Evolutionary conservation across 2,329 filamentous ascomycete species (phyloP), one percentile per base, ranked within the genome.

Genomic region (Stachybotrys echinatus): DNA sequence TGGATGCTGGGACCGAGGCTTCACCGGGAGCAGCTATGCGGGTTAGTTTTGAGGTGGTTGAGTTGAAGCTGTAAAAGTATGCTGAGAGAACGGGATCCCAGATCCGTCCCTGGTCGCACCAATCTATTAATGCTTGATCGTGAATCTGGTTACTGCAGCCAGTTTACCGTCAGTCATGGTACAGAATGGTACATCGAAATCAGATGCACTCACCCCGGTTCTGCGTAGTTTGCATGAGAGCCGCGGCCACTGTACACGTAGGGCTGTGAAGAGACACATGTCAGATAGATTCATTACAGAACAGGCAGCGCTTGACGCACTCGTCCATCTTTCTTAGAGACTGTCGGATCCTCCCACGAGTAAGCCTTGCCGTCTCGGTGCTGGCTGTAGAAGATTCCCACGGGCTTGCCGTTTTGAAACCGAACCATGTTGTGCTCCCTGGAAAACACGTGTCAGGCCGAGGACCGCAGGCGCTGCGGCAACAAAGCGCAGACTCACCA

Each of bases 401-500:
- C 47, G 1, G 61, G 61, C 10, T 58, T 54, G 1, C 61, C 61
- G 6, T 57, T 50, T 6, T 23, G 56, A 23, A 66, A 65, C 0
- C 63, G 62, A 2, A 65, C 42, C 62, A 66, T 65, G 48, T 63
- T 66, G 38, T 66, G 60, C 23, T 66, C 63, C 63, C 61, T 64
- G 27, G n/a, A 8, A 37, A 34, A 23, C 34, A 21, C 39, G 21
- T 45, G 23, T 48, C 45, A 23, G 22, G 20, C 27, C 34, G 27
- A 5, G 14, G 10, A 34, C 27, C 10, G 14, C 10, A 8, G 14
- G 10, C 27, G n/a, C n/a, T 10, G 5, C 8, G 38, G 38, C 10
- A 40, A 18, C 8, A 8, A 40, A 17, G 8, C 10, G 8, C 10
- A 8, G 31, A 40, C 59, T 53, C 18, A 57, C 60, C 60, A 62